Percentiles rank a stretch among this genome's conserved stretches.
phyloP scores from a whole-genome alignment of 1,139 yeast genomes.

The Wickerhamomyces sp. region DNA sequence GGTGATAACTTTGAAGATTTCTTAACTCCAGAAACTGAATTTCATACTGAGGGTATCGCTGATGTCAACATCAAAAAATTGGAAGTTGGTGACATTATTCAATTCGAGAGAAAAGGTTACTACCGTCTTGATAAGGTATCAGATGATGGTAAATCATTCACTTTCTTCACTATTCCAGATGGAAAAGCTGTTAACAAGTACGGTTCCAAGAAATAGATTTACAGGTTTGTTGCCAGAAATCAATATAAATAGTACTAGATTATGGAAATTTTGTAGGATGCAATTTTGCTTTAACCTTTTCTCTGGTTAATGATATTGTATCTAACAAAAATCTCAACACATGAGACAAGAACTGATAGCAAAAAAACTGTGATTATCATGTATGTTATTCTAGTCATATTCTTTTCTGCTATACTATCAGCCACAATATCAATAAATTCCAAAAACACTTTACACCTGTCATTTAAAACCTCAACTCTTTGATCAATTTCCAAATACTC shows the following conservation, averaged over 20 bases:
- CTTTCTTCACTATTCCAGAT: slow-evolving; percentile 93
- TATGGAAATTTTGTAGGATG: no score
- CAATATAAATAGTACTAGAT: no score
- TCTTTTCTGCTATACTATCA: slow-evolving; percentile 89
- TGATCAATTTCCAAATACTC: slow-evolving; percentile 94
- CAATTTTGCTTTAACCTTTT: background rate
- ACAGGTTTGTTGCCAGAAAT: background rate
- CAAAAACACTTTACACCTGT: slow-evolving; percentile 86
- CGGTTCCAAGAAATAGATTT: slow-evolving; percentile 55
- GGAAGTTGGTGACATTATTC: slow-evolving; percentile 84
- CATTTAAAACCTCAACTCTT: slow-evolving; percentile 87
- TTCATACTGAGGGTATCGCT: slow-evolving; percentile 73
- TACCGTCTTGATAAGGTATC: slow-evolving; percentile 72
- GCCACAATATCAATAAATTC: slow-evolving; percentile 91
- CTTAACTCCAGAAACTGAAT: slow-evolving; percentile 84
- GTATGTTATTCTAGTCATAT: slow-evolving; percentile 88
- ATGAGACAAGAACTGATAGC: slow-evolving; percentile 68
- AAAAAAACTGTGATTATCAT: slow-evolving; percentile 82
- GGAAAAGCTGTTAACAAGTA: slow-evolving; percentile 86
- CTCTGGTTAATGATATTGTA: slow-evolving; percentile 38
- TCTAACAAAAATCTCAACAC: slow-evolving; percentile 52
- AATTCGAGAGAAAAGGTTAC: slow-evolving; percentile 97
- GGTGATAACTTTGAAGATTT: slow-evolving; percentile 92
- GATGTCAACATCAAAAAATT: slow-evolving; percentile 73
- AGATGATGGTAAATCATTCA: slow-evolving; percentile 56